Evolutionary conservation across 78 protist species (phyloP).

Genomic region (Dictyostelium purpureum): DNA sequence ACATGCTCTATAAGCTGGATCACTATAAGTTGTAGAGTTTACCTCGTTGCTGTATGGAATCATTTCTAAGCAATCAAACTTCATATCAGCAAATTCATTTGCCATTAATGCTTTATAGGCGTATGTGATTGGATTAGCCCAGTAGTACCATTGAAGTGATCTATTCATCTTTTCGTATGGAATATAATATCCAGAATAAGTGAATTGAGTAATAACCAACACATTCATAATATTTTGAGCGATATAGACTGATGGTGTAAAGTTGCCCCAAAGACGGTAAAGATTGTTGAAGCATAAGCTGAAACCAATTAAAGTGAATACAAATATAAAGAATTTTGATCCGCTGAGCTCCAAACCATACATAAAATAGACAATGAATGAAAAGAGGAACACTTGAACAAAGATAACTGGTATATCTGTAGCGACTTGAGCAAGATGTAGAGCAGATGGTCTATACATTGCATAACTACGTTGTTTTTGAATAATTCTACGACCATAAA

Average conservation of each 20-base stretch:
- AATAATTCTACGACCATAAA: conserved; percentile 45
- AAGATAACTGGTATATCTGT: conserved; percentile 45
- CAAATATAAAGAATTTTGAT: conserved; percentile 40
- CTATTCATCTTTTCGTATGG: conserved; percentile 8
- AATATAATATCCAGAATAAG: conserved; percentile 14
- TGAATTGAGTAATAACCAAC: neutral
- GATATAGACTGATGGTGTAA: neutral
- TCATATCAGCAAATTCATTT: conserved; percentile 21
- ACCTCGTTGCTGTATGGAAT: neutral
- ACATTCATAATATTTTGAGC: neutral
- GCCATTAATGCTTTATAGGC: conserved; percentile 34
- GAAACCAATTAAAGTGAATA: conserved; percentile 24
- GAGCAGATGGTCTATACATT: conserved; percentile 62
- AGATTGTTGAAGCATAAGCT: conserved; percentile 22
- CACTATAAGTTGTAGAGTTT: neutral
- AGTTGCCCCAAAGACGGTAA: conserved; percentile 42
- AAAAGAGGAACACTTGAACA: conserved; percentile 50
- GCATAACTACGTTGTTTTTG: conserved; percentile 60
- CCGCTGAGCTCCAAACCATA: conserved; percentile 33
- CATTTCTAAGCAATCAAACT: neutral
- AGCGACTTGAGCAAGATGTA: conserved; percentile 63
- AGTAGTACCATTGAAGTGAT: conserved; percentile 8
- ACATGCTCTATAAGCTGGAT: neutral
- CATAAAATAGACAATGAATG: conserved; percentile 49
- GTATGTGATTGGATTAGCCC: conserved; percentile 22